A percentile compares a stretch with the other conserved stretches of the same genome.
These are phyloP conservation scores for Calonectria henricotiae DNA, from an alignment of 2,329 filamentous ascomycete species.

Conservation along the genomic window DNA sequence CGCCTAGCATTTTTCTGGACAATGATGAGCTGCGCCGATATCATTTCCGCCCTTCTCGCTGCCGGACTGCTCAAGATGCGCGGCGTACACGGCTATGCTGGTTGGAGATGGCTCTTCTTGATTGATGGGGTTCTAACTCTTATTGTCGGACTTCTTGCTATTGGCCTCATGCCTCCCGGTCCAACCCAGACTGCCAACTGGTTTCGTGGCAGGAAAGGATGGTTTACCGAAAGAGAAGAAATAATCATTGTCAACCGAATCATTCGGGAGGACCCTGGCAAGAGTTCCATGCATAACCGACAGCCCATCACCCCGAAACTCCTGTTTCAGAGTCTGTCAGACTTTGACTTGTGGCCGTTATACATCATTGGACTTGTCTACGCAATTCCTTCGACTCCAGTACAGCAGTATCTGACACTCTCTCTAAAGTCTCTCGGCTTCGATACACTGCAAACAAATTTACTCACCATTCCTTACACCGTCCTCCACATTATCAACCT, in stretches of 20 bases:
- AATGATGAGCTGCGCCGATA: constrained; percentile 60
- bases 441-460: constrained; percentile 74
- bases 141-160: constrained; percentile 68
- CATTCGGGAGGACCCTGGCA: constrained; percentile 73
- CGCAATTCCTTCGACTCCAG: constrained; percentile 68
- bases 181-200: constrained; percentile 37
- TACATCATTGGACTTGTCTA: constrained; percentile 62
- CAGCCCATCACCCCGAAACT: constrained; percentile 68
- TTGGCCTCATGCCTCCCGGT: constrained; percentile 69
- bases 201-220: constrained; percentile 64
- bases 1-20: constrained; percentile 63
- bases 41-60: constrained; percentile 59
- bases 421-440: constrained; percentile 73
- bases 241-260: constrained; percentile 74
- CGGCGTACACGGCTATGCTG: constrained; percentile 56
- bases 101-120: constrained; percentile 69
- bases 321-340: constrained; percentile 69
- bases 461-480: constrained; percentile 74
- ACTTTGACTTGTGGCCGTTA: constrained; percentile 67
- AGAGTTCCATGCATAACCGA: constrained; percentile 75
- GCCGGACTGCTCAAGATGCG: constrained; percentile 62
- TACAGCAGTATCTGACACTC: constrained; percentile 72
- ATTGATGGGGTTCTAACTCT: constrained; percentile 67
- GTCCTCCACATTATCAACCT: constrained; percentile 62
- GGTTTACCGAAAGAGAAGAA: constrained; percentile 75